Evolutionary conservation across 2,329 filamentous ascomycete genomes (phyloP).

Genomic region (Cylindrodendrum hubeiense): DNA sequence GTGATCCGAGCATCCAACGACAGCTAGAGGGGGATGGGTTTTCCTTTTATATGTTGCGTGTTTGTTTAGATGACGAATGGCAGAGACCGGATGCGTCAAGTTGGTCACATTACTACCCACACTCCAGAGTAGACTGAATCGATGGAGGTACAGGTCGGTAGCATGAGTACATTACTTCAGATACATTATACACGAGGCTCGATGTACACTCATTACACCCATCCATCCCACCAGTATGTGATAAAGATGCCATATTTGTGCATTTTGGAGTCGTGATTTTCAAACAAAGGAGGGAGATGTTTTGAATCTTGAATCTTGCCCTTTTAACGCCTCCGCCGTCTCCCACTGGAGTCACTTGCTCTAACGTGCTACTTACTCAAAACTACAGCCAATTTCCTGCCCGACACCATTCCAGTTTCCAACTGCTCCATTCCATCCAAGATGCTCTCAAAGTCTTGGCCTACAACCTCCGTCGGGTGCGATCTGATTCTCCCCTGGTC

Average conservation of each 20-base stretch:
- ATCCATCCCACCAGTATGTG: too few relatives aligned
- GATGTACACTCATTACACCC: neutral
- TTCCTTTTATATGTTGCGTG: neutral
- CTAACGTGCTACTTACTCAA: too few relatives aligned
- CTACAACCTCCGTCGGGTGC: neutral
- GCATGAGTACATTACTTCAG: neutral
- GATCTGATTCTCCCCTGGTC: neutral
- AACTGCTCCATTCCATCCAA: neutral
- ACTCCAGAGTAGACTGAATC: neutral
- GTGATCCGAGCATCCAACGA: constrained; percentile 4
- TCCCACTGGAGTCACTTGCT: neutral
- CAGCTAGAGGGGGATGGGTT: neutral
- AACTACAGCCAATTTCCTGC: neutral
- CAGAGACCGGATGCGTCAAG: neutral
- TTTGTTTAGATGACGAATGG: neutral
- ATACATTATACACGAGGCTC: neutral
- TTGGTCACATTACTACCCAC: neutral
- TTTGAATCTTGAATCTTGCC: neutral
- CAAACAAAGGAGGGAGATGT: neutral
- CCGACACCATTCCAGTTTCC: neutral
- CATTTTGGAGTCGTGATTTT: neutral
- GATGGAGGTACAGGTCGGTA: neutral
- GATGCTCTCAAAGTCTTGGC: neutral
- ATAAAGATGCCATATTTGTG: too few relatives aligned
- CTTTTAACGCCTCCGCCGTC: neutral